Evolutionary conservation across 768 basidiomycete species (phyloP), one percentile per base, ranked within the genome.

Genomic region (Boletus patriciae): DNA sequence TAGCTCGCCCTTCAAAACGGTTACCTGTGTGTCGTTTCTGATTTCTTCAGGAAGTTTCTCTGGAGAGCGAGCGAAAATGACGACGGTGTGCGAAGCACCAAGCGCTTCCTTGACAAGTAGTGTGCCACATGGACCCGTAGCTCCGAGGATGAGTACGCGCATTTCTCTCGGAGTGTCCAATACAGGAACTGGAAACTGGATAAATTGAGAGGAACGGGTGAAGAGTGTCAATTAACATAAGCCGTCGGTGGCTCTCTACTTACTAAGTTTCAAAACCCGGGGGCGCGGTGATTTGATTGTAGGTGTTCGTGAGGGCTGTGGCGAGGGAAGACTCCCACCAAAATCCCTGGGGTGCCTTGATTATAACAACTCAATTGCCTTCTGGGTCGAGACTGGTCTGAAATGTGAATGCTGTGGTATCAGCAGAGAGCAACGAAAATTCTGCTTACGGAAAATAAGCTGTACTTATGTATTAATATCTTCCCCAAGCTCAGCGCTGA

Each of bases 141-240:
- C 84, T 18, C 88, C 89, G n/a, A 91, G 76, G 55, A 90, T 75
- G 52, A 90, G 76, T 54, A 88, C 63, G 25, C 76, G 83, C 82
- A 82, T 81, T 38, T 13, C 16, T 41, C 23, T 48, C 15, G 40
- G 38, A 2, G 52, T 25, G 50, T 62, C 34, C 58, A 46, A 55
- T 7, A 40, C 12, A 27, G 33, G 36, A 38, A 13, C 7, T 31
- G 31, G 31, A 31, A 31, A 13, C 15, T 37, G 36, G 36, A 31
- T 31, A 37, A 16, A 37, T 37, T 11, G 10, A 40, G 16, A 34
- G 25, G 36, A 38, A 19, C 3, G 3, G 19, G 27, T 38, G 31
- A 31, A 54, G 34, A 11, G 10, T 25, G 23, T 40, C 31, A 49
- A 25, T 18, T 16, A 23, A 34, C 29, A 36, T 12, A 16, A 29